A percentile compares a stretch with the other conserved stretches of the same genome.
phyloP scores from a whole-genome alignment of 108 stramenopile species.

The Nannochloropsis oceanica region DNA sequence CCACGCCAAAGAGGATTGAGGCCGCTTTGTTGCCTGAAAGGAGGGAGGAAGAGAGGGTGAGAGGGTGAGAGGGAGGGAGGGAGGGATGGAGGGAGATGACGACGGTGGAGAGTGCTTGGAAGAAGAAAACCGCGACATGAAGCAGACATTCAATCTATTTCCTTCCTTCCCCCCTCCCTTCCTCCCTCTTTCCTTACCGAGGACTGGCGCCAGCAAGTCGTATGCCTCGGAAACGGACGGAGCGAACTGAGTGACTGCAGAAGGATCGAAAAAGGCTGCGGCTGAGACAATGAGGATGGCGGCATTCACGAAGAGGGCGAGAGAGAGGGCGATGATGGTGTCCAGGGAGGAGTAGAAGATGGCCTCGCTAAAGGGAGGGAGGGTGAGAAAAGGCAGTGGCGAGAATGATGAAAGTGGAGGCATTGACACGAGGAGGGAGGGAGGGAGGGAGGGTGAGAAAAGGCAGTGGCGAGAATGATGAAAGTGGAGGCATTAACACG shows the following conservation, averaged over 20 bases:
- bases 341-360: constrained; percentile 3
- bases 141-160: too few species aligned
- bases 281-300: constrained; percentile 16
- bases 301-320: constrained; percentile 16
- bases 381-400: background rate
- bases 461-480: background rate
- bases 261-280: background rate
- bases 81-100: too few species aligned
- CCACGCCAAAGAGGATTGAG: constrained; percentile 12
- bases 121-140: too few species aligned
- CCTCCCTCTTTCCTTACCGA: background rate
- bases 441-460: background rate
- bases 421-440: background rate
- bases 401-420: too few species aligned
- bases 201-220: constrained; percentile 1
- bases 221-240: constrained; percentile 3
- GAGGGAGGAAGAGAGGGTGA: too few species aligned
- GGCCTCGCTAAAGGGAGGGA: background rate
- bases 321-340: background rate
- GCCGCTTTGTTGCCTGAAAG: background rate
- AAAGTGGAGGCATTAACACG: background rate
- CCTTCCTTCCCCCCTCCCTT: background rate
- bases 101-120: too few species aligned
- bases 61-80: too few species aligned
- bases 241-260: background rate